Conservation (phyloP, 345 rosid genomes). For the Anastatica hierochuntica region DNA sequence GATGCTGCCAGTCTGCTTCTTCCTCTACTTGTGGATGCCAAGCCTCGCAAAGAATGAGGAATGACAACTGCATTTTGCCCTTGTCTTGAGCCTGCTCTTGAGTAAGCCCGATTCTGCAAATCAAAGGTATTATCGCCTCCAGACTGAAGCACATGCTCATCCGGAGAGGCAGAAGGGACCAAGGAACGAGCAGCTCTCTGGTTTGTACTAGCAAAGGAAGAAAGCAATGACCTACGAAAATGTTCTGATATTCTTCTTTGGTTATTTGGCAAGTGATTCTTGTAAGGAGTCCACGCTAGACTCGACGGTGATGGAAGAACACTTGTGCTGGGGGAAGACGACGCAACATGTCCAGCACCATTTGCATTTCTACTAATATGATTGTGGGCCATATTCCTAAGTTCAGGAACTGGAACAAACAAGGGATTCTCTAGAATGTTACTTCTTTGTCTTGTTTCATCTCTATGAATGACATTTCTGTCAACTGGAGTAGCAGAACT, state of each 20-base stretch:
- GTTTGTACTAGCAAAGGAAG: conserved; percentile 37
- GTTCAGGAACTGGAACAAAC: conserved; percentile 42
- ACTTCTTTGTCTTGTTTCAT: conserved; percentile 44
- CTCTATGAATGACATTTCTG: conserved; percentile 30
- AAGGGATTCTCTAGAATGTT: conserved; percentile 41
- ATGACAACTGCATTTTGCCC: conserved; percentile 44
- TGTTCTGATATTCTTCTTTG: conserved; percentile 65
- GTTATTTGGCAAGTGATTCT: conserved; percentile 38
- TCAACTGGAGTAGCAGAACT: conserved; percentile 31
- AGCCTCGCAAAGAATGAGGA: conserved; percentile 49
- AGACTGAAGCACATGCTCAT: conserved; percentile 42
- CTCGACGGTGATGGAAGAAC: conserved; percentile 44
- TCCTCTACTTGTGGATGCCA: conserved; percentile 64
- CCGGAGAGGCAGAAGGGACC: conserved; percentile 37
- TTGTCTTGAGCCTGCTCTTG: conserved; percentile 57
- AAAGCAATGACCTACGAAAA: conserved; percentile 59
- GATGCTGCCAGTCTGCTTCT: conserved; percentile 61
- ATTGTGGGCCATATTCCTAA: conserved; percentile 33
- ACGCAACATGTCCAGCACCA: conserved; percentile 25
- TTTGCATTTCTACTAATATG: conserved; percentile 28
- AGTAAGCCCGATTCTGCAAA: conserved; percentile 32
- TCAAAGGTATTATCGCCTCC: conserved; percentile 37
- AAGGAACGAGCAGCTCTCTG: conserved; percentile 31
- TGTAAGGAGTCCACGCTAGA: conserved; percentile 37
- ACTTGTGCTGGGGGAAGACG: conserved; percentile 32